Conservation (phyloP, 2,329 filamentous ascomycete species). For the Ophiostoma ulmi region DNA sequence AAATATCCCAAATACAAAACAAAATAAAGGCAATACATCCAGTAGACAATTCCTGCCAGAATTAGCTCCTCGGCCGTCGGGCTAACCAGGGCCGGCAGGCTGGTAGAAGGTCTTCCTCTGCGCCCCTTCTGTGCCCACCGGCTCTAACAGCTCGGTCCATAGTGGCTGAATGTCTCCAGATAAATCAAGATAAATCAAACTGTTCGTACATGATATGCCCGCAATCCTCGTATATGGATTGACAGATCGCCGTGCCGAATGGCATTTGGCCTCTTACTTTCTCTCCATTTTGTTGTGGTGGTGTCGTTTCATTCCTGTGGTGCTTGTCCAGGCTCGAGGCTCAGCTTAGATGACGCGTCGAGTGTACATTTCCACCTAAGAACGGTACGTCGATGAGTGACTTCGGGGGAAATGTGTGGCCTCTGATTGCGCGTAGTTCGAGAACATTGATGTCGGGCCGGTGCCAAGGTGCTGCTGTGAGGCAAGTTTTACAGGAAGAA, state of each 20-base stretch:
- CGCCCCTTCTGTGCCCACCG: background rate
- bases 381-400: background rate
- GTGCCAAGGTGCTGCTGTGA: background rate
- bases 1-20: conserved; percentile 6
- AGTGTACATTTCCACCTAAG: background rate
- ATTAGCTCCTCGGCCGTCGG: background rate
- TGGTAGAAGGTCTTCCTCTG: background rate
- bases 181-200: background rate
- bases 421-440: background rate
- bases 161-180: background rate
- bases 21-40: background rate
- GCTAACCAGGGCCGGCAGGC: too few species aligned
- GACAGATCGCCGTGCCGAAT: background rate
- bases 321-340: background rate
- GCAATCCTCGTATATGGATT: background rate
- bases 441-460: background rate
- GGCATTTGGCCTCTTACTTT: background rate
- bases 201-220: conserved; percentile 2
- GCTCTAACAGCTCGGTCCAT: background rate
- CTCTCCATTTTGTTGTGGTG: background rate
- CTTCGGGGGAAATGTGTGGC: background rate
- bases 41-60: background rate
- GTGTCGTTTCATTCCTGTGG: background rate
- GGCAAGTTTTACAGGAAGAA: conserved; percentile 35
- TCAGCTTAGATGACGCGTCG: background rate